Evolutionary conservation across 192 early-diverging fungal genomes (phyloP), one percentile per base, ranked within the genome.

Genomic region (Coemansia sp.): DNA sequence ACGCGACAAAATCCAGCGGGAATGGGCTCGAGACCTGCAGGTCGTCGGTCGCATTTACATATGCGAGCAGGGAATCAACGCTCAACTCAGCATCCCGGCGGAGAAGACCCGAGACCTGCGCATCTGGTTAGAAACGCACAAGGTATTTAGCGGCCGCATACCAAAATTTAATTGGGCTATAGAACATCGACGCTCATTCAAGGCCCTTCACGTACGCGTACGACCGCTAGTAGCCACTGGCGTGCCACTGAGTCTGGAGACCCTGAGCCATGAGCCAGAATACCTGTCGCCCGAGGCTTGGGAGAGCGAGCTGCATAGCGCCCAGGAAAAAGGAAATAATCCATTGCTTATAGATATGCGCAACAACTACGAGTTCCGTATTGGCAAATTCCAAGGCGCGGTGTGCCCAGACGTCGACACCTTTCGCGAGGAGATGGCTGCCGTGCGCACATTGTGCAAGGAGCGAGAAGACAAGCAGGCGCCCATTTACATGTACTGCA

Each of bases 401-500:
- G 84, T 88, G 63, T 80, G 88, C 35, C 89, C 88, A 6, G 89
- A 91, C 63, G 89, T 85, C 5, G 88, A 90, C 53, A 93, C 92
- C 3, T 93, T 90, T 66, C 82, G 85, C 54, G 90, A 87, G 19
- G 89, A 88, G 29, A 84, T 93, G 63, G 81, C 77, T 7, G 84
- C 75, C 0, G 89, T 93, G 85, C 78, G 88, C 27, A 79, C 84
- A 1, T 81, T 93, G 66, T 85, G 84, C 60, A 51, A 73, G 41
- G 70, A 81, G 10, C 41, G 84, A 17, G 75, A 84, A 33, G 77
- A 83, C 39, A 59, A 35, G 31, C 81, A 88, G 40, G 77, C 88
- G 54, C 88, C 89, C 16, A 85, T 93, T 6, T 89, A 85, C 70
- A 93, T 93, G 92, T 93, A 93, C 63, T 93, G 92, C 72, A 92